Evolutionary conservation across 2,329 filamentous ascomycete species (phyloP), one percentile per base, ranked within the genome.

Genomic region (Colletotrichum spaethianum): DNA sequence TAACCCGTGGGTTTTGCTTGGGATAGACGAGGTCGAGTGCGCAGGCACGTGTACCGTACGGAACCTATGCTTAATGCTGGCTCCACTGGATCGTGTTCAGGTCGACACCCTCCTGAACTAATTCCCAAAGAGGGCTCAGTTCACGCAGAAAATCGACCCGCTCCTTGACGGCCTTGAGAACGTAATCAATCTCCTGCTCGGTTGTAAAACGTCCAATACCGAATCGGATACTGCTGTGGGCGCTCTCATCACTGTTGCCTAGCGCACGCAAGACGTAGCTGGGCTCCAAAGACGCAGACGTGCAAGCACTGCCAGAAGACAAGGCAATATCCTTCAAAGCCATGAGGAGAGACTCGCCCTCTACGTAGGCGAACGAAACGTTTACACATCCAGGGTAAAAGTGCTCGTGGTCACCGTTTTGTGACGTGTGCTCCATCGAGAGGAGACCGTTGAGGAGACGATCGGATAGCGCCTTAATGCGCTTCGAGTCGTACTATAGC

Each of bases 341-440:
- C 96, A 99, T 99, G 74, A 99, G 89, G 1, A 99, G 92, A 2
- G 96, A 98, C 84, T 99, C 96, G 76, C 96, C 96, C 84, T 99
- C 96, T 5, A 99, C 95, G 79, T 99, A 99, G 42, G 96, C 96
- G 80, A 99, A 99, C 0, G 96, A 99, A 14, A 99, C 93, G 82
- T 99, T 99, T 73, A 99, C 96, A 78, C 96, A 99, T 74, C 96
- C 96, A 2, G 96, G 95, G 81, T 99, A 99, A 82, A 97, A 97
- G 63, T 90, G 88, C 5, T 93, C 83, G 2, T 92, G 88, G 77
- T 96, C 94, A 62, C 96, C 96, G 79, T 99, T 99, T 77, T 98
- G 92, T 11, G 89, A 90, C 2, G 96, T 98, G 83, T 99, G 96
- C 81, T 98, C 96, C 86, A 99, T 90, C 7, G 94, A 83, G 26